Base-by-base conservation (phyloP, 805 yeast genomes). In the Candida easanensis region DNA sequence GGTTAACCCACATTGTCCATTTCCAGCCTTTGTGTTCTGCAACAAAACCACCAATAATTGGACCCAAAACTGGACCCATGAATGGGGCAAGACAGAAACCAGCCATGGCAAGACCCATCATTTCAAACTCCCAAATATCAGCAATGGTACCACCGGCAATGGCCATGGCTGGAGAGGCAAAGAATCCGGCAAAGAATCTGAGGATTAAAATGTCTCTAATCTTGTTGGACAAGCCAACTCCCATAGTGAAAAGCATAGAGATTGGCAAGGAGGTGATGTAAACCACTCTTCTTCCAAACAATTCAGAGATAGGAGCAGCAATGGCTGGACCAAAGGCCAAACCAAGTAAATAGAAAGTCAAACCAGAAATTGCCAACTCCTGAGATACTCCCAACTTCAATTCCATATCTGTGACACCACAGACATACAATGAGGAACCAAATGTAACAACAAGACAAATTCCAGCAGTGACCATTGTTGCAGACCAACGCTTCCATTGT, bases 141-240 rank as follows among this genome's bases (percentile, higher is more conserved):
- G 82, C 68, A 48, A 88, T 78, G 5, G 93, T 81, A 50, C 96
- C 97, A 41, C 90, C 88, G 11, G 88, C 91, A 51, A 86, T 79
- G 9, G 95, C 82, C 65, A 88, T 71, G 2, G 90, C 88, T 3
- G 93, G 95, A 2, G 90, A 80, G 1, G 93, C 88, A 38, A 82
- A 73, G 22, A 82, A 71, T 1, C 95, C 95, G 17, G 84, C 70
- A 54, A 88, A 77, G 57, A 85, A 84, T 53, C 96, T 67, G 35
- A 86, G 68, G 5, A 88, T 81, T 37, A 88, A 65, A 22, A 85
- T 70, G 10, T 76, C 69, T 45, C 78, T 69, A 51, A 85, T 80
- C 51, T 83, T 79, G 28, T 70, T 64, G 1, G 87, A 71, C 45
- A 82, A 66, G 30, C 84, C 89, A 41, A 82, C 82, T 46, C 88